Evolutionary conservation across 108 stramenopile species (phyloP).

Genomic region (Nitzschia sp.): DNA sequence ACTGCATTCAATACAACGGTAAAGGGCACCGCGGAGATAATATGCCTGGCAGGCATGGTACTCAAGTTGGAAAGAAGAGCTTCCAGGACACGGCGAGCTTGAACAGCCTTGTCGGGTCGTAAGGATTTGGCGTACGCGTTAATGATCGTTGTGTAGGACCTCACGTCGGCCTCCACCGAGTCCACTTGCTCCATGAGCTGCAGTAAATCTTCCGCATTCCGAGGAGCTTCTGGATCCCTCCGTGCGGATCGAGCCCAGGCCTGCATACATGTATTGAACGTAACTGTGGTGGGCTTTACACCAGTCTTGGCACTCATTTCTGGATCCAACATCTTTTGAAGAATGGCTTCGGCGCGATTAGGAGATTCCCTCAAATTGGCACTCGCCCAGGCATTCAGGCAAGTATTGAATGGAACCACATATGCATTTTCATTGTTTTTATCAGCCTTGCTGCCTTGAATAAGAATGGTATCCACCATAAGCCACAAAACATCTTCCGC

Average conservation of each 20-base stretch:
- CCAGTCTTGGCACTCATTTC: not conserved
- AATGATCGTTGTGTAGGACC: slow-evolving; percentile 48
- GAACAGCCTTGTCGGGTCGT: slow-evolving; percentile 19
- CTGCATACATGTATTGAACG: slow-evolving; percentile 50
- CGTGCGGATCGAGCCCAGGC: slow-evolving; percentile 36
- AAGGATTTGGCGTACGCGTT: slow-evolving; percentile 40
- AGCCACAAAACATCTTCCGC: slow-evolving; percentile 47
- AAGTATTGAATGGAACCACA: slow-evolving; percentile 45
- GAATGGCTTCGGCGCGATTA: slow-evolving; percentile 35
- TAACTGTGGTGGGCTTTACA: slow-evolving; percentile 24
- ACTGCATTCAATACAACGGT: slow-evolving; percentile 48
- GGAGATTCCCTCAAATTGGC: slow-evolving; percentile 27
- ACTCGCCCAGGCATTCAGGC: slow-evolving; percentile 45
- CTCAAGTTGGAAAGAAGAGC: slow-evolving; percentile 9
- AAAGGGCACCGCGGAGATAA: slow-evolving; percentile 35
- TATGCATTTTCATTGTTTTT: not conserved
- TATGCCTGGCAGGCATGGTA: not conserved
- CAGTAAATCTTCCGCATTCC: slow-evolving; percentile 41
- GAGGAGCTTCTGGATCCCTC: slow-evolving; percentile 20
- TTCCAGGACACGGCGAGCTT: slow-evolving; percentile 35
- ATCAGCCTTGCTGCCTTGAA: not conserved
- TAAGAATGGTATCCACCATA: slow-evolving; percentile 30
- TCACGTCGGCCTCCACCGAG: slow-evolving; percentile 26
- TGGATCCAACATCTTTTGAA: slow-evolving; percentile 38
- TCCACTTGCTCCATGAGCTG: slow-evolving; percentile 16